Percentiles rank a stretch among this genome's conserved stretches.
These are phyloP conservation scores for Coemansia sp. DNA, from an alignment of 192 early-diverging fungal species.

Conservation along the genomic window DNA sequence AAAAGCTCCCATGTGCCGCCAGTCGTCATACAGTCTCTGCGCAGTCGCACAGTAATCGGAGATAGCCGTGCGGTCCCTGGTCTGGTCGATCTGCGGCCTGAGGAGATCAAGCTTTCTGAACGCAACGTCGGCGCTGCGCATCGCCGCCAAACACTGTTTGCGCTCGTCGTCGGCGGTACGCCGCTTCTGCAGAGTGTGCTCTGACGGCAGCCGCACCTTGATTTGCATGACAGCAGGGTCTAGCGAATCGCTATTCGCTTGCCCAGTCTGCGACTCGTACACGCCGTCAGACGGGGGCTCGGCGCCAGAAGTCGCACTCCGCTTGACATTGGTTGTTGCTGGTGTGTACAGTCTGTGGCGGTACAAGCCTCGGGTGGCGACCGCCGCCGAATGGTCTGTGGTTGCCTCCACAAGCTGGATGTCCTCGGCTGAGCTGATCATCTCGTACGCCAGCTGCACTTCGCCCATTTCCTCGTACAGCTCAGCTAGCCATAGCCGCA, in stretches of 20 bases:
- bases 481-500: conserved; percentile 60
- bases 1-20: conserved; percentile 40
- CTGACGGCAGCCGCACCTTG: conserved; percentile 25
- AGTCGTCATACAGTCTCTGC: conserved; percentile 35
- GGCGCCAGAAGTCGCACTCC: background rate
- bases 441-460: conserved; percentile 31
- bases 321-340: background rate
- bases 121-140: conserved; percentile 38
- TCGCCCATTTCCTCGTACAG: conserved; percentile 65
- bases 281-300: background rate
- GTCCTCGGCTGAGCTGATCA: conserved; percentile 39
- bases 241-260: background rate
- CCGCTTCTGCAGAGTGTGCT: conserved; percentile 15
- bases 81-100: conserved; percentile 14
- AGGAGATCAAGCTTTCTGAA: conserved; percentile 45
- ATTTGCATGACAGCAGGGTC: conserved; percentile 10
- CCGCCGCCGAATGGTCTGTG: background rate
- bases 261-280: background rate
- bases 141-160: conserved; percentile 27
- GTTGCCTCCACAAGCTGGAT: conserved; percentile 21
- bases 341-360: background rate
- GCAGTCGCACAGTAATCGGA: conserved; percentile 40
- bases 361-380: background rate
- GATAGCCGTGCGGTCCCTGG: background rate
- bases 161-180: conserved; percentile 32